Base-by-base conservation (phyloP, 345 rosid species). In the Ceriops decandra region DNA sequence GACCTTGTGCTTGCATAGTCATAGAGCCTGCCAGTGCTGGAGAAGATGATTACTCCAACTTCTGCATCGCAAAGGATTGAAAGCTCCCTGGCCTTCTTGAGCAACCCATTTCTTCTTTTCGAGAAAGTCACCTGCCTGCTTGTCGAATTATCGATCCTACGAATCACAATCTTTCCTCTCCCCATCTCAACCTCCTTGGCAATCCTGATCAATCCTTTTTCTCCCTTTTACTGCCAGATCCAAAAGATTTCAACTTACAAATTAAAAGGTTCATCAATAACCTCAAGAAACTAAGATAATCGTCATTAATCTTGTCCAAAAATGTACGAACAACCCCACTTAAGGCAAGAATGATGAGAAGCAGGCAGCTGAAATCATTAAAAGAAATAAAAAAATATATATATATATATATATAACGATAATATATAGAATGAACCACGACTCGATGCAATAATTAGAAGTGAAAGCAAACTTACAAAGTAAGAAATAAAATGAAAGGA, bases 121-220 rank as follows among this genome's bases (percentile, higher is more conserved):
- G 87, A 83, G 72, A 84, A 84, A 52, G 87, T 85, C 70, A 82
- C 88, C 60, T 86, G 90, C 62, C 90, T 74, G 35, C 80, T 84
- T 0, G 90, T 81, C 27, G 88, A 73, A 62, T 86, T 80, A 31
- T 86, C 90, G 52, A 86, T 84, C 77, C 90, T 79, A 11, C 76
- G 67, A 20, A 86, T 84, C 68, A 52, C 80, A 62, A 84, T 84
- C 80, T 86, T 86, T 16, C 90, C 90, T 49, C 90, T 82, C 47
- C 90, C 90, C 90, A 86, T 86, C 62, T 57, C 3, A 27, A 5
- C 1, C 35, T 32, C 32, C 62, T n/a, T 26, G 21, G 26, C 36
- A 26, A 63, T 57, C 64, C 1, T 67, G 69, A 42, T 30, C 22
- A n/a, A 7, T 22, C 4, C 5, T 1, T 11, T 31, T 7, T 24